Percentiles rank a stretch among this genome's conserved stretches.
These are phyloP conservation scores for Plasmodium adleri DNA, from an alignment of 169 alveolate genomes.

Conservation along the genomic window DNA sequence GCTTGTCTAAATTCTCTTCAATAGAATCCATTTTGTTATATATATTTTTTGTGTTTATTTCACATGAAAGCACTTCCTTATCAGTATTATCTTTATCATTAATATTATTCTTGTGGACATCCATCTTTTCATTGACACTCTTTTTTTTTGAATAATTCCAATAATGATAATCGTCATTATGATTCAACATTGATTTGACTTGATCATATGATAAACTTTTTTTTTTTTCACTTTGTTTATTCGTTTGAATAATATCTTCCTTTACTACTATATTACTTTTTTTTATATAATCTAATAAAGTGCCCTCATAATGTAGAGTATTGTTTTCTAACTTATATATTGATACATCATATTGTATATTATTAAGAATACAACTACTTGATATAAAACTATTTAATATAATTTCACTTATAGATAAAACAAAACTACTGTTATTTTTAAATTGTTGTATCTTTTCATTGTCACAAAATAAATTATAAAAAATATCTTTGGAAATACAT, in stretches of 20 bases:
- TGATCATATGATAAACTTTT: not conserved
- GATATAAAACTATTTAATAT: slow-evolving; percentile 23
- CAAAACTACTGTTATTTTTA: slow-evolving; percentile 19
- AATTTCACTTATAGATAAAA: slow-evolving; percentile 40
- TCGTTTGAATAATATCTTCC: not conserved
- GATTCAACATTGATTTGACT: not conserved
- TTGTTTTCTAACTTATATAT: slow-evolving; percentile 27
- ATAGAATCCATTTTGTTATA: too few relatives aligned
- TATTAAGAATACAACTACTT: not conserved
- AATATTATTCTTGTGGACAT: too few relatives aligned
- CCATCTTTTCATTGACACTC: too few relatives aligned
- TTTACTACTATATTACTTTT: slow-evolving; percentile 7
- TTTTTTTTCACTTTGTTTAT: not conserved
- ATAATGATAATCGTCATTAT: not conserved
- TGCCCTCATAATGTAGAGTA: slow-evolving; percentile 25
- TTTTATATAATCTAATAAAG: slow-evolving; percentile 10
- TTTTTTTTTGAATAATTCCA: too few relatives aligned
- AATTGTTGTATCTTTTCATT: slow-evolving; percentile 14
- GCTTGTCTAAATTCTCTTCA: too few relatives aligned
- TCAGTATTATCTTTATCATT: too few relatives aligned
- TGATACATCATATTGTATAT: slow-evolving; percentile 44
- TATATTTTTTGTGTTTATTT: too few relatives aligned
- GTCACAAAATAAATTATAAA: slow-evolving; percentile 79
- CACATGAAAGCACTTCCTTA: too few relatives aligned
- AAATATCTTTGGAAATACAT: slow-evolving; percentile 76